phyloP scores from a whole-genome alignment of 1,284 basidiomycete genomes.

The Rhodotorula sp. region DNA sequence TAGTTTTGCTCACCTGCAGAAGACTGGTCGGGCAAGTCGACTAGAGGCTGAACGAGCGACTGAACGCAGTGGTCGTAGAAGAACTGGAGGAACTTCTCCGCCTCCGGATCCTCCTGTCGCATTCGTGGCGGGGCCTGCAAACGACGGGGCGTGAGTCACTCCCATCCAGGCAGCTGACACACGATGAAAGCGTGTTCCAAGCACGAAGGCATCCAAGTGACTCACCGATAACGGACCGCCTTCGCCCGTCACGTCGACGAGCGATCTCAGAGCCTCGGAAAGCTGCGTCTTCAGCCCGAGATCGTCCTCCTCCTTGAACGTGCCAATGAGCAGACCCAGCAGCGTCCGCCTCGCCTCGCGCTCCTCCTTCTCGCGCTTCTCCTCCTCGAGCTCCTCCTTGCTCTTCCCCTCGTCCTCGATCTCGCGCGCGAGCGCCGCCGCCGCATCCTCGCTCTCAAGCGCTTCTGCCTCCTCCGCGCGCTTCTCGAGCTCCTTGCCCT shows the following conservation, averaged over 20 bases:
- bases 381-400: conserved; percentile 47
- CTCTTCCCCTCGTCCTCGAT: conserved; percentile 49
- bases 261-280: conserved; percentile 80
- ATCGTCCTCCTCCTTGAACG: conserved; percentile 76
- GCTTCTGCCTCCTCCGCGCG: conserved; percentile 59
- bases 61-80: conserved; percentile 79
- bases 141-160: neutral
- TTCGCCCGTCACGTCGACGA: conserved; percentile 65
- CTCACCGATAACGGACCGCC: conserved; percentile 50
- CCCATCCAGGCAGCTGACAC: too few relatives aligned
- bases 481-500: conserved; percentile 50
- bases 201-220: neutral
- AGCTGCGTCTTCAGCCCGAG: conserved; percentile 87
- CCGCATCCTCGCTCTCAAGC: conserved; percentile 40
- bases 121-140: conserved; percentile 39
- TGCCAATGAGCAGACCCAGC: conserved; percentile 69
- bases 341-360: conserved; percentile 58
- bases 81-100: conserved; percentile 84
- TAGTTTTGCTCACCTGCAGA: neutral
- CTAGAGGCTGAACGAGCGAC: conserved; percentile 74
- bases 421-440: conserved; percentile 57
- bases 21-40: conserved; percentile 65
- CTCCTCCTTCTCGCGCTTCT: conserved; percentile 53
- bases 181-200: too few relatives aligned
- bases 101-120: conserved; percentile 70